A percentile compares a stretch with the other conserved stretches of the same genome.
These are phyloP conservation scores for Aspergillus aculeatinus DNA, from an alignment of 2,329 filamentous ascomycete genomes.

Conservation along the genomic window DNA sequence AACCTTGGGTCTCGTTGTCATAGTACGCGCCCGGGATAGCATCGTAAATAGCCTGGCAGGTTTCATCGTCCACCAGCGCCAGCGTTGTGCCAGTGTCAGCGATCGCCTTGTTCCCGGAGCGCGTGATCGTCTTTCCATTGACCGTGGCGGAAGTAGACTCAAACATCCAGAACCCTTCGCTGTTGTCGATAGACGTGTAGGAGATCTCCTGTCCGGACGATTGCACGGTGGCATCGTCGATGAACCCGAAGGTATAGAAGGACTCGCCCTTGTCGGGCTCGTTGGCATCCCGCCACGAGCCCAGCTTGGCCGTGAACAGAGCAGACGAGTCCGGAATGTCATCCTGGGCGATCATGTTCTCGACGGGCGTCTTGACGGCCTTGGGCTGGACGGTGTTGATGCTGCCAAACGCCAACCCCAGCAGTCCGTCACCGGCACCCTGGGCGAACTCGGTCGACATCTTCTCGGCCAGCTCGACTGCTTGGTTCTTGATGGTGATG, in stretches of 20 bases:
- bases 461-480: constrained; percentile 62
- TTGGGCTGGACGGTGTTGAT: constrained; percentile 64
- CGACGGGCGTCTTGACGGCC: constrained; percentile 60
- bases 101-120: constrained; percentile 63
- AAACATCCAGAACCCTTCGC: constrained; percentile 68
- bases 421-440: constrained; percentile 61
- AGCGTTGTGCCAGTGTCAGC: constrained; percentile 72
- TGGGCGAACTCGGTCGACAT: constrained; percentile 59
- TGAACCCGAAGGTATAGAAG: constrained; percentile 73
- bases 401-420: constrained; percentile 64
- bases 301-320: constrained; percentile 66
- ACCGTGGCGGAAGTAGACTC: constrained; percentile 57
- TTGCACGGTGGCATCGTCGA: constrained; percentile 62
- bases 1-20: constrained; percentile 60
- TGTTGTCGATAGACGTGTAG: constrained; percentile 64
- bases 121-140: constrained; percentile 54
- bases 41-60: constrained; percentile 62
- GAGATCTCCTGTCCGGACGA: constrained; percentile 55
- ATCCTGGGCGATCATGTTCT: constrained; percentile 64
- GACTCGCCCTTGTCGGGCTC: constrained; percentile 40
- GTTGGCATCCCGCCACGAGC: constrained; percentile 54
- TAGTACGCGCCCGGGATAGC: constrained; percentile 62
- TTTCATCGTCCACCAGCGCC: constrained; percentile 61
- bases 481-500: constrained; percentile 60
- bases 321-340: constrained; percentile 55